Evolutionary conservation across 1,284 basidiomycete genomes (phyloP), one percentile per base, ranked within the genome.

Genomic region (Apiotrichum montevideense): DNA sequence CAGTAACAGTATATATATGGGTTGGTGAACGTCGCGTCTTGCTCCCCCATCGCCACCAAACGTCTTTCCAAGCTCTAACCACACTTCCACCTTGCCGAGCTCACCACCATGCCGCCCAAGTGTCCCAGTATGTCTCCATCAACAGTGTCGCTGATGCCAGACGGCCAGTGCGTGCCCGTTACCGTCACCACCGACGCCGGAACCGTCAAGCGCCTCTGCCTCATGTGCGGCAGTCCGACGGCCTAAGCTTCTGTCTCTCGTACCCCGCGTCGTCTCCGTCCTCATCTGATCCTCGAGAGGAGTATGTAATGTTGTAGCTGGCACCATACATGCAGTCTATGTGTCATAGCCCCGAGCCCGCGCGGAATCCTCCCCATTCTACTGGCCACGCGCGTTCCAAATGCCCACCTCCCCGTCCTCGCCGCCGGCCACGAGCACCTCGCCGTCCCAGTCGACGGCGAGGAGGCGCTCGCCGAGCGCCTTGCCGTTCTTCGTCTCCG

Each of bases 341-440:
- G 35, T 40, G 47, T 37, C 47, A 49, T 49, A 39, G 15, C 34
- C 46, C 35, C 33, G 14, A 37, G 15, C 35, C 35, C 33, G 21
- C 43, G 29, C 43, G 21, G 37, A 7, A 46, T 34, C 21, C 21
- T 21, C 21, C 21, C 45, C 21, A 34, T 4, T 29, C 49, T 67
- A 74, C 56, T 72, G 67, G 3, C 72, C 74, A 49, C 73, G 70
- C 4, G 83, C 81, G 51, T 82, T 83, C 88, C 89, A 93, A 1
- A 92, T 79, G 59, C 87, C 87, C 34, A 90, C 71, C 57, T 77
- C 79, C 0, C 88, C 89, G 52, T 87, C 87, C 75, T 94, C 90
- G 0, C 90, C 91, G 11, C 85, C 90, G 15, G 90, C 81, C 3
- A 83, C 87, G 0, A 90, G 80, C 9, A 90, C 71, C 40, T 86